Base-by-base conservation (phyloP, 2,329 filamentous ascomycete genomes). In the Trichoderma semiorbis region DNA sequence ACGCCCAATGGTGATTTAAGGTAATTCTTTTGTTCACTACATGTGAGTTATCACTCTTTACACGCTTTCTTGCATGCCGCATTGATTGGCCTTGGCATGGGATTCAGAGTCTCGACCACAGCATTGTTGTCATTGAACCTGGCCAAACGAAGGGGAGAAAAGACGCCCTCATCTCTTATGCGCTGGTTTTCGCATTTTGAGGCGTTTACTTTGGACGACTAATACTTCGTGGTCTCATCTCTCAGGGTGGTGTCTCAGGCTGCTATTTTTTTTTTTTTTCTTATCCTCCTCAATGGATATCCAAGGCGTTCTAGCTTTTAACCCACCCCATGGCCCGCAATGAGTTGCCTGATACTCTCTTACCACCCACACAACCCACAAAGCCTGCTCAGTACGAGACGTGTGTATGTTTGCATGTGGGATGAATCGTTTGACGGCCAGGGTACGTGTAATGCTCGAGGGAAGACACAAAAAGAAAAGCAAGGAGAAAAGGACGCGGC, bases 221-320 rank as follows among this genome's bases (percentile, higher is more conserved):
- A 39, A 12, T 50, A 50, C 10, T 21, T 21, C 3, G 34, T 43
- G 65, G 65, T 16, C 21, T 68, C 55, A 2, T 68, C 39, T 68
- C 39, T 53, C 67, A 62, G 57, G 57, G 55, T 6, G 2, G 14
- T 53, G 55, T 69, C 66, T 61, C 66, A 34, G 66, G 14, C 47
- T 36, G 30, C 28, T 8, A 7, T n/a, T 60, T 12, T 14, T 43
- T n/a, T 50, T 21, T 7, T 2, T 47, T 14, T 6, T 10, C n/a
- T n/a, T 21, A n/a, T 50, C 10, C n/a, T 21, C n/a, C 4, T 3
- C n/a, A 32, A 43, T 24, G 24, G 30, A 24, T 24, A 69, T 21
- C 5, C 18, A 18, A 69, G 24, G 67, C 67, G n/a, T 69, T 62
- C 28, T 69, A 24, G 12, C 67, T 69, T 69, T 69, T 62, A 69